Evolutionary conservation across 345 rosid species (phyloP).

Genomic region (Hibiscus syriacus): DNA sequence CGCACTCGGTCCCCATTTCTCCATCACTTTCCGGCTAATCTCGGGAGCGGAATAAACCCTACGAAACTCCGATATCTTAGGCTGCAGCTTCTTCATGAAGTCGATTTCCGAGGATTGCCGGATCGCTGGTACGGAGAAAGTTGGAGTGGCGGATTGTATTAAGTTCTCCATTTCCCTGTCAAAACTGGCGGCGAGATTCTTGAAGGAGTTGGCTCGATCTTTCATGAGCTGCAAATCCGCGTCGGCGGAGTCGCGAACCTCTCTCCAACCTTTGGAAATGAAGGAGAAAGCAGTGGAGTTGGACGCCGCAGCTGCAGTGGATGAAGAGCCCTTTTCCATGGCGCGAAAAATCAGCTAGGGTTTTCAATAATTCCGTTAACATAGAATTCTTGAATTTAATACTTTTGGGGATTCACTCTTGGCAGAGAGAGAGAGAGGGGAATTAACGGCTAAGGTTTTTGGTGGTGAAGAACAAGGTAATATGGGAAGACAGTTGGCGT

Average conservation of each 20-base stretch:
- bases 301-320: too few species aligned
- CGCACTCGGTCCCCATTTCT: constrained; percentile 75
- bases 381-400: not conserved
- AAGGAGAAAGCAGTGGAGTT: constrained; percentile 76
- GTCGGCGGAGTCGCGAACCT: constrained; percentile 84
- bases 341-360: constrained; percentile 13
- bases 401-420: not conserved
- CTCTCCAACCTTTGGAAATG: constrained; percentile 81
- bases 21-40: constrained; percentile 74
- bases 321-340: constrained; percentile 36
- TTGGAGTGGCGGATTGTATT: constrained; percentile 54
- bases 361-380: constrained; percentile 9
- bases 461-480: constrained; percentile 5
- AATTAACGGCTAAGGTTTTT: constrained; percentile 30
- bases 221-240: constrained; percentile 84
- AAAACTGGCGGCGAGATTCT: constrained; percentile 72
- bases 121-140: constrained; percentile 45
- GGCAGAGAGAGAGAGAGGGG: too few species aligned
- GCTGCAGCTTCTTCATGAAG: constrained; percentile 81
- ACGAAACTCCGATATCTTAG: constrained; percentile 79
- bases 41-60: constrained; percentile 92
- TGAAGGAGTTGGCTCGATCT: constrained; percentile 81
- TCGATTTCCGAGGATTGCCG: constrained; percentile 54
- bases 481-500: not conserved
- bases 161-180: constrained; percentile 86